Evolutionary conservation across 371 early-diverging fungal species (phyloP).

Genomic region (Mucor racemosus): DNA sequence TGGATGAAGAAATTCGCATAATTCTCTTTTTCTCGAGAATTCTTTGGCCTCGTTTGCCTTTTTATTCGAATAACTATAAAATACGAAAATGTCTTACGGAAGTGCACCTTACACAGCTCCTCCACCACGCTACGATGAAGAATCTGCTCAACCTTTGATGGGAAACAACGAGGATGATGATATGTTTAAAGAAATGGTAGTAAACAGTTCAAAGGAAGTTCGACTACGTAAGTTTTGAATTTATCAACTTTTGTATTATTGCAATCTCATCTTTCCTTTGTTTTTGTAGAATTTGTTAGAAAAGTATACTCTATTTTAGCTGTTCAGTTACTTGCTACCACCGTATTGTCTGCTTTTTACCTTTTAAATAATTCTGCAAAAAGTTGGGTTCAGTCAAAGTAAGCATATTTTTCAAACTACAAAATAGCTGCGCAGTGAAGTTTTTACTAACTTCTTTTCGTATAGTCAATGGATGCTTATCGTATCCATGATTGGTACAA

Average conservation of each 20-base stretch:
- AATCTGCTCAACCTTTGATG: constrained; percentile 43
- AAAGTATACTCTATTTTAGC: constrained; percentile 84
- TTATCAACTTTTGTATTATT: neutral
- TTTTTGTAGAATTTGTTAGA: constrained; percentile 66
- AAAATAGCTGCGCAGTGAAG: neutral
- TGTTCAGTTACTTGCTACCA: constrained; percentile 66
- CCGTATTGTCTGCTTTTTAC: constrained; percentile 58
- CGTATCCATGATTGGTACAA: constrained; percentile 45
- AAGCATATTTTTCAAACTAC: constrained; percentile 17
- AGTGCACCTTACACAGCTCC: constrained; percentile 41
- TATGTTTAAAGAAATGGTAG: constrained; percentile 62
- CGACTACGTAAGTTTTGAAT: constrained; percentile 50
- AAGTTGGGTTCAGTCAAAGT: constrained; percentile 63
- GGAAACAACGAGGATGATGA: constrained; percentile 51
- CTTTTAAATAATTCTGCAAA: constrained; percentile 58
- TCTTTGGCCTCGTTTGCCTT: no score
- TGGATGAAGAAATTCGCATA: no score
- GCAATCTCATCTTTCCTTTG: neutral
- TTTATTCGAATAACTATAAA: neutral
- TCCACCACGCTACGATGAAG: constrained; percentile 54
- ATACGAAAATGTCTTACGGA: constrained; percentile 28
- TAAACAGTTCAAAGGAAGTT: constrained; percentile 61
- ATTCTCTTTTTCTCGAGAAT: no score
- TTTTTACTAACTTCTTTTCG: neutral
- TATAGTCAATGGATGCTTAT: constrained; percentile 50